These are phyloP conservation scores for Phytophthora capsici DNA, from an alignment of 352 stramenopile genomes.

Conservation along the genomic window DNA sequence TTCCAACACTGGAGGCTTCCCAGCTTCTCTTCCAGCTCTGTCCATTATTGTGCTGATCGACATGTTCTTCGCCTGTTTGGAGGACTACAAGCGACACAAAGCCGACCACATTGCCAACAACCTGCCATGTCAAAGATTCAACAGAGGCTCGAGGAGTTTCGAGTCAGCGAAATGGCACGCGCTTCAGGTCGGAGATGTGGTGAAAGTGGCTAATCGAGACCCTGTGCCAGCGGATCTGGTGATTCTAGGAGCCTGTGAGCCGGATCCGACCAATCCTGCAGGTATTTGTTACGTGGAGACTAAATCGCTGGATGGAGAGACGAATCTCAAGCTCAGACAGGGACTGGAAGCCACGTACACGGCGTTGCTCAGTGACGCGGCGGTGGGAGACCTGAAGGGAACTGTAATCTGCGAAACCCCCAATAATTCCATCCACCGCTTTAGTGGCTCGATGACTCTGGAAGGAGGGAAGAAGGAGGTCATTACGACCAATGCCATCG, in stretches of 20 bases:
- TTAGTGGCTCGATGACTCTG: slow-evolving; percentile 86
- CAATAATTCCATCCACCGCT: slow-evolving; percentile 93
- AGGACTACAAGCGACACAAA: slow-evolving; percentile 92
- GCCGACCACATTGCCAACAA: slow-evolving; percentile 90
- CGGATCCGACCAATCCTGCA: slow-evolving; percentile 62
- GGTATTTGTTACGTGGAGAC: slow-evolving; percentile 94
- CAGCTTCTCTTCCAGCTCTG: slow-evolving; percentile 90
- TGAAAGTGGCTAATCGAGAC: slow-evolving; percentile 91
- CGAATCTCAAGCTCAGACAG: slow-evolving; percentile 92
- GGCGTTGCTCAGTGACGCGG: slow-evolving; percentile 52
- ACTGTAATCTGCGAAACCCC: slow-evolving; percentile 82
- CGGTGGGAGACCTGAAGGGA: slow-evolving; percentile 59
- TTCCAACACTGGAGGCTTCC: slow-evolving; percentile 92
- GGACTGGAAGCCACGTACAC: slow-evolving; percentile 84
- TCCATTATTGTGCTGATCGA: slow-evolving; percentile 94
- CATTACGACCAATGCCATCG: slow-evolving; percentile 80
- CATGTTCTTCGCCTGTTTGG: slow-evolving; percentile 91
- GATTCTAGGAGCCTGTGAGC: slow-evolving; percentile 85
- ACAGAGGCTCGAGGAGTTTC: slow-evolving; percentile 49
- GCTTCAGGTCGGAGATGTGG: slow-evolving; percentile 88
- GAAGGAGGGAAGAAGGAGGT: slow-evolving; percentile 66
- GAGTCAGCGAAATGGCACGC: slow-evolving; percentile 74
- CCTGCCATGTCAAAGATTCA: slow-evolving; percentile 60
- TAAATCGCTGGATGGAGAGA: slow-evolving; percentile 94
- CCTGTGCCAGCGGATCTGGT: slow-evolving; percentile 87